Base-by-base conservation (phyloP, 2,329 filamentous ascomycete species). In the Trichoderma asperellum region DNA sequence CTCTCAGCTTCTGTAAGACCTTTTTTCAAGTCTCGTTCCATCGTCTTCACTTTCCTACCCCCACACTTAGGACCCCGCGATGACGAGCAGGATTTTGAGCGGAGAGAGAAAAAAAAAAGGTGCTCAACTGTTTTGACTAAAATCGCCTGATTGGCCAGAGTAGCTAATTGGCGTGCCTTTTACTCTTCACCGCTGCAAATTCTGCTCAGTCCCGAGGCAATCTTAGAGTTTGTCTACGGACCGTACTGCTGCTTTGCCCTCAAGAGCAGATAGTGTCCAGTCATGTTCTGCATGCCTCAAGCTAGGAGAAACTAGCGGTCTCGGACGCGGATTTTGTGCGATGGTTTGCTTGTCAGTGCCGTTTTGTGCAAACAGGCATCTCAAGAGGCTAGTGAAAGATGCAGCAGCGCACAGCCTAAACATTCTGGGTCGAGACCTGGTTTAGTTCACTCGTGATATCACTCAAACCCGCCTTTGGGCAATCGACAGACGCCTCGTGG, bases 401-500 rank as follows among this genome's bases (percentile, higher is more conserved):
- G 7, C 37, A 43, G 16, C 32, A 12, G 53, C n/a, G 5, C 29
- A 37, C 55, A 29, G 53, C 40, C 21, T 49, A 18, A 29, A 27
- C 21, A 27, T 21, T 66, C 8, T 7, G 7, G 8, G 37, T 35
- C 29, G 53, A 66, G n/a, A 37, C 57, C 43, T 12, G 6, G 8
- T 49, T 40, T 16, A 27, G 5, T 18, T 29, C 6, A 14, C 37
- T 21, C n/a, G 6, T 14, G 53, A 37, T 4, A 59, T 47, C 52
- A 56, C 35, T 32, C 21, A 12, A 18, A 0, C 2, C 27, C 16
- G 27, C 37, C 32, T 18, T 21, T 37, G 7, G 27, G 16, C n/a
- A 66, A 34, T 32, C 11, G 49, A 32, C 43, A 18, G 53, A 43
- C 32, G 53, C 67, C 52, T 56, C 59, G 40, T 69, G 67, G 67